Evolutionary conservation across 1,284 basidiomycete genomes (phyloP).

Genomic region (Rhodotorula sp.): DNA sequence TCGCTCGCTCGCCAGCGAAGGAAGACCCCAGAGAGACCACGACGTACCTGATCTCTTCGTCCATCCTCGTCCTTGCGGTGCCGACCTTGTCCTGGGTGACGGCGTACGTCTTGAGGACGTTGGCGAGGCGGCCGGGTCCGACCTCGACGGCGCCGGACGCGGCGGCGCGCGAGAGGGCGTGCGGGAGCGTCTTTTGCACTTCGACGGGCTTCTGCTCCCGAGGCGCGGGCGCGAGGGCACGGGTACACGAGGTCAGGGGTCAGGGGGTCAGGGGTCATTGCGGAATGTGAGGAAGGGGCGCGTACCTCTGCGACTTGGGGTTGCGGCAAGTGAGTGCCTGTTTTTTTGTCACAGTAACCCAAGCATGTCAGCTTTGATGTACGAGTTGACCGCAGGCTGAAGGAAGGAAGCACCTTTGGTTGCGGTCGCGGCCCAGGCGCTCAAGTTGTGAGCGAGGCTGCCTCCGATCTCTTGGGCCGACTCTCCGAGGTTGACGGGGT

Average conservation of each 20-base stretch:
- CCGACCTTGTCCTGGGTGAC: constrained; percentile 84
- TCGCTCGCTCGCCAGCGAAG: too few species aligned
- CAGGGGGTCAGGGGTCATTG: not conserved
- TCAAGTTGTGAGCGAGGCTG: constrained; percentile 70
- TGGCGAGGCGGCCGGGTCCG: constrained; percentile 64
- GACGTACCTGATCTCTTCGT: constrained; percentile 19
- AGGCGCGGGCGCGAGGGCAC: not conserved
- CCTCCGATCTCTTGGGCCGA: constrained; percentile 55
- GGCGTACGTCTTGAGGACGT: constrained; percentile 75
- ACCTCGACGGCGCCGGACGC: constrained; percentile 65
- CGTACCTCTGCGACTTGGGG: constrained; percentile 60
- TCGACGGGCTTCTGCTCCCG: constrained; percentile 41
- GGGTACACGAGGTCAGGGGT: constrained; percentile 28
- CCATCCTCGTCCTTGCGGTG: constrained; percentile 59
- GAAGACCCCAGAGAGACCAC: too few species aligned
- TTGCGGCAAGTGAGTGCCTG: constrained; percentile 74
- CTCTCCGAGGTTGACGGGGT: constrained; percentile 60
- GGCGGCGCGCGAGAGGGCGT: constrained; percentile 83
- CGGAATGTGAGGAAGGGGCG: not conserved
- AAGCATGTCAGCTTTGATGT: not conserved
- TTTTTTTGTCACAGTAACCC: too few species aligned
- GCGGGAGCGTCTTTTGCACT: constrained; percentile 81
- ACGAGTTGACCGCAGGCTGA: not conserved
- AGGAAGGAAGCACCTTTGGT: constrained; percentile 58
- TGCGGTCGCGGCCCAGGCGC: constrained; percentile 82